Conservation (phyloP, 805 yeast species). For the Candida pini region DNA sequence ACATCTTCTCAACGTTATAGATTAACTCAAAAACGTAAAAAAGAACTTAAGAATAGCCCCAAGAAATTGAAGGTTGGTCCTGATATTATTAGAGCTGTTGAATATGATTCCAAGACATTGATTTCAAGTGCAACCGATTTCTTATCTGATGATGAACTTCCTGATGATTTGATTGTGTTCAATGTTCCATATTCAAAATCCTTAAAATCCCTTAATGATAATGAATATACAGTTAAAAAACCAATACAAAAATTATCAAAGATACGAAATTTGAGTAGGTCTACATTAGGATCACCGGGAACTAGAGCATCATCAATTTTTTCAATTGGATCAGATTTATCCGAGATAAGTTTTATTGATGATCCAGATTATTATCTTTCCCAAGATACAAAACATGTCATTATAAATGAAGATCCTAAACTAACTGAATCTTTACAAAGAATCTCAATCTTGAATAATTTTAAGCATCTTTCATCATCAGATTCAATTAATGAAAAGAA, state of each 20-base stretch:
- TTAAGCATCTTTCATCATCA: slow-evolving; percentile 5
- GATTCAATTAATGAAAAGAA: slow-evolving; percentile 12
- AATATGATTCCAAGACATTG: slow-evolving; percentile 3
- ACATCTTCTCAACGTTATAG: slow-evolving; percentile 26
- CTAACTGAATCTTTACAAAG: slow-evolving; percentile 34
- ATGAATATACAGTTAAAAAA: slow-evolving; percentile 28
- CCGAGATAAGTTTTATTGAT: slow-evolving; percentile 19
- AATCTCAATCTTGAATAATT: slow-evolving; percentile 25
- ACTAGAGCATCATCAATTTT: slow-evolving; percentile 43
- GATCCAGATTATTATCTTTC: slow-evolving; percentile 23
- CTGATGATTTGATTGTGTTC: slow-evolving; percentile 47
- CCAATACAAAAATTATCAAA: slow-evolving; percentile 5
- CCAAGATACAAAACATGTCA: slow-evolving; percentile 31
- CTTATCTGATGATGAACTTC: slow-evolving; percentile 48
- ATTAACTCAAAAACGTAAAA: slow-evolving; percentile 17
- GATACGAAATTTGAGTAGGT: slow-evolving; percentile 1
- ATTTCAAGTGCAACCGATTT: slow-evolving; percentile 29
- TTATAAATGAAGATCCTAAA: slow-evolving; percentile 27
- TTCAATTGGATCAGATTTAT: slow-evolving; percentile 29
- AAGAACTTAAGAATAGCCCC: slow-evolving; percentile 2
- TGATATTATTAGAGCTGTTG: slow-evolving; percentile 7
- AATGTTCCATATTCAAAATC: slow-evolving; percentile 64
- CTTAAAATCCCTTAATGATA: slow-evolving; percentile 33
- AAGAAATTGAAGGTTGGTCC: slow-evolving; percentile 1
- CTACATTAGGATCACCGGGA: slow-evolving; percentile 26